Evolutionary conservation across 2,329 filamentous ascomycete genomes (phyloP).

Genomic region (Diplodia intermedia): DNA sequence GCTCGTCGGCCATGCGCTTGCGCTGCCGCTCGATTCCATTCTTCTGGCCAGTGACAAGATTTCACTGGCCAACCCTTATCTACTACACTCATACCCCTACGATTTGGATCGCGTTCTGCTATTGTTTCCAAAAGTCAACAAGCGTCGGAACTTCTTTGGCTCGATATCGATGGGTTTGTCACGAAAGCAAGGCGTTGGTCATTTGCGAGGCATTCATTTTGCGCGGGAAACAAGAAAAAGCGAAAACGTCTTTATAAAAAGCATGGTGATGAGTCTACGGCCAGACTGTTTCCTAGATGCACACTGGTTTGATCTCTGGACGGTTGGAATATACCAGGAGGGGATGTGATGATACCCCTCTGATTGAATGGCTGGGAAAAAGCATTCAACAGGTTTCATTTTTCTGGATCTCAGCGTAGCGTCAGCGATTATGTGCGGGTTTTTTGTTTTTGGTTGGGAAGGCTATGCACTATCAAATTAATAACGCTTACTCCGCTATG

Average conservation of each 20-base stretch:
- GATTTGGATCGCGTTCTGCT: constrained; percentile 3
- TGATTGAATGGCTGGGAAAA: not conserved
- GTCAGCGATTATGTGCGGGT: not conserved
- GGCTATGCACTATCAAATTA: not conserved
- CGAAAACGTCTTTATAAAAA: constrained; percentile 15
- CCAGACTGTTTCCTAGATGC: constrained; percentile 3
- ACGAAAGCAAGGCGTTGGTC: constrained; percentile 30
- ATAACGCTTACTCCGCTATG: not conserved
- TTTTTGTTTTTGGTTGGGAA: not conserved
- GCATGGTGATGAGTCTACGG: constrained; percentile 10
- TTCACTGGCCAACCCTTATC: not conserved
- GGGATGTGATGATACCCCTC: not conserved
- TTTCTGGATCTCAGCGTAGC: not conserved
- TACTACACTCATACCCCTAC: not conserved
- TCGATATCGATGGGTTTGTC: constrained; percentile 13
- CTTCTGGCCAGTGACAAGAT: not conserved
- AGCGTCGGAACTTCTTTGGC: constrained; percentile 17
- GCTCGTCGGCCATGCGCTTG: not conserved
- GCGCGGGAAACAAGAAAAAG: constrained; percentile 8
- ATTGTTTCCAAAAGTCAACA: constrained; percentile 8
- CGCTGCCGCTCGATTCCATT: constrained; percentile 10
- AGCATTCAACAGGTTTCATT: constrained; percentile 1
- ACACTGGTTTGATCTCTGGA: constrained; percentile 9
- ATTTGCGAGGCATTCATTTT: constrained; percentile 1
- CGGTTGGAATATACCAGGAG: constrained; percentile 1